These are phyloP conservation scores for Madurella fahalii DNA, from an alignment of 2,329 filamentous ascomycete species.

Conservation along the genomic window DNA sequence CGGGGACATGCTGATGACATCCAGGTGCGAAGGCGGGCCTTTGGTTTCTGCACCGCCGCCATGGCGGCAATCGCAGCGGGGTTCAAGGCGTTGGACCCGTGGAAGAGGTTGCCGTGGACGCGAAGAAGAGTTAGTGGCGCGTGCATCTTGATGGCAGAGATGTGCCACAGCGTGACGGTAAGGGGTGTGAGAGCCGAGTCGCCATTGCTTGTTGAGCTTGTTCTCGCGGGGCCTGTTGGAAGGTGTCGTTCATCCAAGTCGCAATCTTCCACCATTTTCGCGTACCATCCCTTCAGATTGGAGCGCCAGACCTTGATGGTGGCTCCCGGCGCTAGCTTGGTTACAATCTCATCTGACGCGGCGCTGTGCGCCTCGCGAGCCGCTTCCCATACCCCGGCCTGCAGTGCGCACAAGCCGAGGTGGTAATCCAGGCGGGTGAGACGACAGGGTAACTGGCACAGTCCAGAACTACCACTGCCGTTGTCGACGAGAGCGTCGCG, in stretches of 20 bases:
- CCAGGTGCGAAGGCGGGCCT: conserved; percentile 5
- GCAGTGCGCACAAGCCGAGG: conserved; percentile 11
- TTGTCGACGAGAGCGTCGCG: conserved; percentile 1
- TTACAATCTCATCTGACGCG: conserved; percentile 7
- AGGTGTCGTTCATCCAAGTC: background rate
- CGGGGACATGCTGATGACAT: conserved; percentile 4
- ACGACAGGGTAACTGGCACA: background rate
- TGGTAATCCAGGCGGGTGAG: conserved; percentile 3
- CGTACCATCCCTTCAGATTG: background rate
- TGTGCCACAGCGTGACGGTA: conserved; percentile 6
- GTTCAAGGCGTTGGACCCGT: background rate
- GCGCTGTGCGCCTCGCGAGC: conserved; percentile 7
- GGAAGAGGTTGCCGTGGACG: background rate
- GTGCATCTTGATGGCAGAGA: conserved; percentile 11
- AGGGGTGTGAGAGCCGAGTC: background rate
- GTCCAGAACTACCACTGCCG: background rate
- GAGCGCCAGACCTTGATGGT: conserved; percentile 6
- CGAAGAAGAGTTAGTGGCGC: conserved; percentile 5
- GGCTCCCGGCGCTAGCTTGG: conserved; percentile 1
- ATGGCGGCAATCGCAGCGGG: background rate
- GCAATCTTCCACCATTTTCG: background rate
- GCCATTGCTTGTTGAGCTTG: background rate
- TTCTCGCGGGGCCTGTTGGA: background rate
- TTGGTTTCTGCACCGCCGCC: conserved; percentile 1
- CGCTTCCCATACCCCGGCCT: conserved; percentile 7